Evolutionary conservation across 1,284 basidiomycete genomes (phyloP), one percentile per base, ranked within the genome.

Genomic region (Heterobasidion annosum): DNA sequence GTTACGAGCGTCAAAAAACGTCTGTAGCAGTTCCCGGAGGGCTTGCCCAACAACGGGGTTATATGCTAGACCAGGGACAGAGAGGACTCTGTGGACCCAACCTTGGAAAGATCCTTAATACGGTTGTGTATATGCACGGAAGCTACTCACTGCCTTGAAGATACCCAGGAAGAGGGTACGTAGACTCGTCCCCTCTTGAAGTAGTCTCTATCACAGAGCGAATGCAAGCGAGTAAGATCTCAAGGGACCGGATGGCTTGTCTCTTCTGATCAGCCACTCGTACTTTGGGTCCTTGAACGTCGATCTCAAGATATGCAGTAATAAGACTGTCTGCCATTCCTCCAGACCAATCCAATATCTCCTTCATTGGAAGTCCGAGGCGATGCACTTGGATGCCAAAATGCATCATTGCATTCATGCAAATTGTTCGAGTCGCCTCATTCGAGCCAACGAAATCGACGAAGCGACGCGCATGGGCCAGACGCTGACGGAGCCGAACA

Each of bases 371-470:
- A 8, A 87, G 66, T 0, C 67, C 64, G 49, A 86, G 78, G 56
- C 85, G 81, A 18, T 82, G 77, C 61, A 86, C 75, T 10, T 92
- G 76, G 25, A 83, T 80, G 0, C 81, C 81, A 18, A 92, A 78
- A 64, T 88, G 83, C 78, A 88, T 85, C 64, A 90, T 74, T 0
- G 90, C 91, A 8, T 90, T 82, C 51, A 98, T 82, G 60, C 83
- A 82, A 8, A 85, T 81, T 34, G 82, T 69, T 13, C 92, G 82
- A 0, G 88, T 87, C n/a, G 79, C 74, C 25, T 77, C 71, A 62
- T 93, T 87, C 0, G 86, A 86, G 15, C 77, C 70, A 19, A 73
- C 70, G 66, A 96, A 95, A 49, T 75, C 73, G 48, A 94, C 75
- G 54, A 87, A 91, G 34, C 75, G 75, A 37, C 77, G 81, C 10